Conservation (phyloP, 2,329 filamentous ascomycete species). For the Alternaria panax region DNA sequence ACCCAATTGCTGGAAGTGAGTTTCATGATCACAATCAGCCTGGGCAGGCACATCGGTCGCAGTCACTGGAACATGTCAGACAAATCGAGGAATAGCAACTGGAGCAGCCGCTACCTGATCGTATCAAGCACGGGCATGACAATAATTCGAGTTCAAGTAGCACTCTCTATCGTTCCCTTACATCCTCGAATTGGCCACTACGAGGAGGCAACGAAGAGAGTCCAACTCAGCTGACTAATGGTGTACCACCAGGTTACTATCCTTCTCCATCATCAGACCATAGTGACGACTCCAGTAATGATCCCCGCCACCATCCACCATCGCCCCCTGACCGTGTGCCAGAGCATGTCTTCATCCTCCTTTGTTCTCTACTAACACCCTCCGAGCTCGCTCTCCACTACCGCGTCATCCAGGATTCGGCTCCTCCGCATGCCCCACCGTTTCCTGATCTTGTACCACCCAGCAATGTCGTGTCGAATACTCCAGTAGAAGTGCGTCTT, state of each 20-base stretch:
- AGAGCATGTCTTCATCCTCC: constrained; percentile 9
- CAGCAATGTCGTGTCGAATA: constrained; percentile 1
- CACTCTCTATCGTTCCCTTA: background rate
- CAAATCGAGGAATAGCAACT: background rate
- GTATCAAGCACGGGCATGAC: background rate
- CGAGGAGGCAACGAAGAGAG: background rate
- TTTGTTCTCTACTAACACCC: constrained; percentile 19
- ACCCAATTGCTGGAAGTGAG: constrained; percentile 18
- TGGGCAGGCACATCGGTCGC: background rate
- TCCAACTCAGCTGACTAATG: constrained; percentile 1
- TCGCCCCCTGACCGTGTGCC: constrained; percentile 1
- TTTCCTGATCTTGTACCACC: background rate
- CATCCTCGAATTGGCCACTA: background rate
- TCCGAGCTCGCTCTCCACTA: constrained; percentile 21
- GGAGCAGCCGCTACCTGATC: background rate
- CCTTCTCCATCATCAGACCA: background rate
- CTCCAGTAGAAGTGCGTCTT: constrained; percentile 15
- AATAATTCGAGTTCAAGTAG: background rate
- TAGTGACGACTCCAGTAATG: background rate
- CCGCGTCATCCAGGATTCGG: background rate
- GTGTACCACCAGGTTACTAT: constrained; percentile 1
- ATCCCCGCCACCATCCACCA: background rate
- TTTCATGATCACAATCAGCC: constrained; percentile 19
- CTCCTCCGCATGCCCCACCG: background rate
- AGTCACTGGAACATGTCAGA: background rate